Conservation (phyloP, 2,329 filamentous ascomycete genomes). For the Alternaria infectoria region DNA sequence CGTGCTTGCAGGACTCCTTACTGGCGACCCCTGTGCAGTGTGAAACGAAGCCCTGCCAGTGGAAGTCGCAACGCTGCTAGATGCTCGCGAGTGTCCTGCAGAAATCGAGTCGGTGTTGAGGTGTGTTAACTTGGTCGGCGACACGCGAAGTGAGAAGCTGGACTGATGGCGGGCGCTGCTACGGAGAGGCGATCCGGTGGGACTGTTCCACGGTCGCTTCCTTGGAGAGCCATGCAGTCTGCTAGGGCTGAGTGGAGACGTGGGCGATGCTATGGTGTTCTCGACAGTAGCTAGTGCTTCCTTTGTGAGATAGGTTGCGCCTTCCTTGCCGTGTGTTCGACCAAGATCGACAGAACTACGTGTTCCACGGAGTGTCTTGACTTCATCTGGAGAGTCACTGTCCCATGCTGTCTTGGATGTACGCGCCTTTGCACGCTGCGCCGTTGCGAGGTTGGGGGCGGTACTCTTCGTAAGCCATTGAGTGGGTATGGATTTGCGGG, state of each 20-base stretch:
- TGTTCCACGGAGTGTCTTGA: slow-evolving; percentile 21
- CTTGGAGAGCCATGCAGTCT: slow-evolving; percentile 21
- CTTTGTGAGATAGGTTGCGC: slow-evolving; percentile 37
- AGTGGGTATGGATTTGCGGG: slow-evolving; percentile 36
- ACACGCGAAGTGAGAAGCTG: slow-evolving; percentile 21
- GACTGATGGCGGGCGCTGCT: slow-evolving; percentile 16
- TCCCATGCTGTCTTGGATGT: slow-evolving; percentile 23
- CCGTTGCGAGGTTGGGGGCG: slow-evolving; percentile 28
- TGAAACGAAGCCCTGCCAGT: slow-evolving; percentile 25
- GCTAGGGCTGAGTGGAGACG: slow-evolving; percentile 11
- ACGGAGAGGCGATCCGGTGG: slow-evolving; percentile 19
- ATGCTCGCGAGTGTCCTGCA: slow-evolving; percentile 11
- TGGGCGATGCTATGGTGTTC: slow-evolving; percentile 20
- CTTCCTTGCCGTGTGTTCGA: slow-evolving; percentile 16
- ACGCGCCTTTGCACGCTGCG: slow-evolving; percentile 30
- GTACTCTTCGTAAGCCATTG: slow-evolving; percentile 27
- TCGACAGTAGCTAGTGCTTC: slow-evolving; percentile 32
- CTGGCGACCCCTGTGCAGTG: slow-evolving; percentile 34
- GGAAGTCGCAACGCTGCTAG: slow-evolving; percentile 28
- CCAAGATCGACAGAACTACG: slow-evolving; percentile 25
- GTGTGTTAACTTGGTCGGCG: slow-evolving; percentile 19
- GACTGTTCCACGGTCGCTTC: slow-evolving; percentile 27
- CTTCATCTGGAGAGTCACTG: slow-evolving; percentile 16
- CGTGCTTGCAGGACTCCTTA: slow-evolving; percentile 35
- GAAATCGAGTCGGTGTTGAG: background rate